phyloP scores from a whole-genome alignment of 2,329 filamentous ascomycete species.

The Colletotrichum spaethianum region DNA sequence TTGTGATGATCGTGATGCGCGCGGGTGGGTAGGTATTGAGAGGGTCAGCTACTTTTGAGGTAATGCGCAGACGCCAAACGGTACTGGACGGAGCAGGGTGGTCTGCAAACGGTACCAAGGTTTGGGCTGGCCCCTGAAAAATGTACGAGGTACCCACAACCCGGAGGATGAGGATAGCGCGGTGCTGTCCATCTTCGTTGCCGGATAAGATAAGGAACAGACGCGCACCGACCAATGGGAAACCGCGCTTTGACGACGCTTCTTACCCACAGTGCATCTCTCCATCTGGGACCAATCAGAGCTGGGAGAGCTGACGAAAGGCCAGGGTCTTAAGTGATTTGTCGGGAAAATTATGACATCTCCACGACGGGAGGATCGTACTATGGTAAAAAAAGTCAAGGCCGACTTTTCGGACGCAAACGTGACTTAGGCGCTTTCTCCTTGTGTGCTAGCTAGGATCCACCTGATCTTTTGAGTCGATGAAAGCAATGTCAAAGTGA shows the following conservation, averaged over 20 bases:
- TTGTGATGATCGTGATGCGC: slow-evolving; percentile 20
- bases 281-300: slow-evolving; percentile 2
- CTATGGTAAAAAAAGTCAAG: background rate
- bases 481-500: background rate
- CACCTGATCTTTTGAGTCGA: background rate
- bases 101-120: slow-evolving; percentile 7
- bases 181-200: slow-evolving; percentile 14
- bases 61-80: slow-evolving; percentile 26
- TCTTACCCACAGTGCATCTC: background rate
- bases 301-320: background rate
- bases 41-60: slow-evolving; percentile 5
- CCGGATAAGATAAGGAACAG: slow-evolving; percentile 11
- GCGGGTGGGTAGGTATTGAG: slow-evolving; percentile 26
- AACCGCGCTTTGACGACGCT: background rate
- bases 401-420: background rate
- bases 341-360: background rate
- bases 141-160: slow-evolving; percentile 17
- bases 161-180: background rate
- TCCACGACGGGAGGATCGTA: background rate
- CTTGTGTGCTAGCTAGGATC: too few species aligned
- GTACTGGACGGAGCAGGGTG: slow-evolving; percentile 37
- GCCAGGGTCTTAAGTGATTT: slow-evolving; percentile 10
- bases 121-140: slow-evolving; percentile 25
- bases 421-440: background rate
- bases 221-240: background rate